Conservation (phyloP, 1,139 yeast genomes). For the Saccharomyces uvarum region DNA sequence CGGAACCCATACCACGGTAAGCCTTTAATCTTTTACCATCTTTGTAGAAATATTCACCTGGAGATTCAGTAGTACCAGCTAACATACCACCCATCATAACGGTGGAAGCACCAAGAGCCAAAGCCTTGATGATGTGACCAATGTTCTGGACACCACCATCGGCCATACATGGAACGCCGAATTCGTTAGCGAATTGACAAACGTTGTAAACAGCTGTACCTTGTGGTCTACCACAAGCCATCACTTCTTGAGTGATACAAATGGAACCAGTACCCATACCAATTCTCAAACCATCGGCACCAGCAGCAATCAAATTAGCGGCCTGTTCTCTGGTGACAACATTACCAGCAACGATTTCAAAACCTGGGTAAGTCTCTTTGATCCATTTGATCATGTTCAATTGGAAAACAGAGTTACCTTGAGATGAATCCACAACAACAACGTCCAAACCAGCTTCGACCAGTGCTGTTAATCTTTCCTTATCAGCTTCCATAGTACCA, state of each 20-base stretch:
- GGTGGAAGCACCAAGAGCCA: slow-evolving; percentile 93
- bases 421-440: slow-evolving; percentile 90
- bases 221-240: slow-evolving; percentile 99
- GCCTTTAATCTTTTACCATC: slow-evolving; percentile 96
- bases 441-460: slow-evolving; percentile 97
- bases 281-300: slow-evolving; percentile 96
- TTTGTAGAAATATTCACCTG: slow-evolving; percentile 95
- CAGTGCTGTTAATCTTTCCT: slow-evolving; percentile 70
- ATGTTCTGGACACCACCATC: slow-evolving; percentile 99
- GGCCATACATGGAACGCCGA: slow-evolving; percentile 65
- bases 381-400: slow-evolving; percentile 88
- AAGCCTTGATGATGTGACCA: slow-evolving; percentile 95
- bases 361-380: slow-evolving; percentile 67
- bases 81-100: slow-evolving; percentile 99
- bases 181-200: slow-evolving; percentile 33
- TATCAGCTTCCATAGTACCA: slow-evolving; percentile 89
- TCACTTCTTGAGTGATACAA: slow-evolving; percentile 98
- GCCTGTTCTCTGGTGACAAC: slow-evolving; percentile 99
- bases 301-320: slow-evolving; percentile 87
- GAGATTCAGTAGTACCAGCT: slow-evolving; percentile 98
- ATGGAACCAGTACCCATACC: slow-evolving; percentile 99
- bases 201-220: slow-evolving; percentile 59
- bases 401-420: slow-evolving; percentile 95
- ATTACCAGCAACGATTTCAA: slow-evolving; percentile 93
- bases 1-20: slow-evolving; percentile 99